Conservation (phyloP, 2,329 filamentous ascomycete genomes). For the Xylaria multiplex region DNA sequence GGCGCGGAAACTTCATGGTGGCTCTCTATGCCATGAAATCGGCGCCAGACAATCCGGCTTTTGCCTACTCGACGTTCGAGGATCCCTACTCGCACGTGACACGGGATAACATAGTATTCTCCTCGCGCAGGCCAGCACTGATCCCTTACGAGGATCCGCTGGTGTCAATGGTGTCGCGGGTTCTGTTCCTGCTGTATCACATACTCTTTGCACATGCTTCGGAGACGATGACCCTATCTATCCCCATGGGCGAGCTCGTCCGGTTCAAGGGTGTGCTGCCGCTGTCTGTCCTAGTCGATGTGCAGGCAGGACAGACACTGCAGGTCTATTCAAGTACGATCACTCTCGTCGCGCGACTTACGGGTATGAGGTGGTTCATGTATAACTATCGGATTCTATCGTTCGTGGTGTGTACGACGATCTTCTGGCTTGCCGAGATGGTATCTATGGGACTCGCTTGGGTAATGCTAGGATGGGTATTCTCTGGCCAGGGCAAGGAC, state of each 20-base stretch:
- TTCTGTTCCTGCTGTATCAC: conserved; percentile 75
- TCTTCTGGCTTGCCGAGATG: conserved; percentile 84
- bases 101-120: conserved; percentile 61
- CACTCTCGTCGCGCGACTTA: conserved; percentile 77
- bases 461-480: conserved; percentile 59
- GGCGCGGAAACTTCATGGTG: conserved; percentile 94
- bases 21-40: conserved; percentile 74
- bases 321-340: conserved; percentile 80
- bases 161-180: conserved; percentile 68
- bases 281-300: conserved; percentile 65
- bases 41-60: conserved; percentile 48
- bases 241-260: conserved; percentile 79
- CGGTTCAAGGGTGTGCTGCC: conserved; percentile 66
- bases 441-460: conserved; percentile 73
- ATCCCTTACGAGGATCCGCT: conserved; percentile 81
- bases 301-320: conserved; percentile 74
- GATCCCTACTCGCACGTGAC: conserved; percentile 52
- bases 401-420: conserved; percentile 72
- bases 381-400: conserved; percentile 80
- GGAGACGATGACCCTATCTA: conserved; percentile 70
- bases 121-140: conserved; percentile 78
- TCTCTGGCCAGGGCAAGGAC: conserved; percentile 41
- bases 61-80: conserved; percentile 40
- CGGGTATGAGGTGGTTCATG: conserved; percentile 85
- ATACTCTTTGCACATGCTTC: conserved; percentile 70